Evolutionary conservation across 257 asterid genomes (phyloP), one percentile per base, ranked within the genome.

Genomic region (Coffea eugenioides): DNA sequence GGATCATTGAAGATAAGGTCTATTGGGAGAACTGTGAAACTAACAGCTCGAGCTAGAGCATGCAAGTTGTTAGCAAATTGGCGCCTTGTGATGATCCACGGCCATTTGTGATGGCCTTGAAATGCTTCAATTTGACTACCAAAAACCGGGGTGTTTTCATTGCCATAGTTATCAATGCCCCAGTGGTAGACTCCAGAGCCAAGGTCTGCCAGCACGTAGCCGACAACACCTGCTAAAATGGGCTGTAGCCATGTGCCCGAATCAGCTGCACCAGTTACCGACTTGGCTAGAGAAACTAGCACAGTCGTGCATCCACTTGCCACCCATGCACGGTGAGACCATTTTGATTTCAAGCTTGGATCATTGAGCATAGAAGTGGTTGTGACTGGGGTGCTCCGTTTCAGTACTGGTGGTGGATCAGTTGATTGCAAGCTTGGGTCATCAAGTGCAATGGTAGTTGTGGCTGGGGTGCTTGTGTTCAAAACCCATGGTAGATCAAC

Each of bases 121-220:
- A 92, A 92, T 0, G 89, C 97, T 4, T 90, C 98, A 3, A 93
- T 92, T 68, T 95, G 98, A 8, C 70, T 6, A 0, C 98, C 97
- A 46, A 92, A 88, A 1, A 93, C 77, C 0, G 96, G 99, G 0
- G 97, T 92, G 23, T 86, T 79, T 0, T 86, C 85, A 18, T 83
- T 79, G 21, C 99, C 99, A 76, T 93, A 95, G 84, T 95, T 95
- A 83, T 93, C 99, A 49, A 95, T 91, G 46, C 92, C 98, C 98
- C 98, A 93, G 76, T 95, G 98, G 86, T 93, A 95, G 66, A 92
- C 81, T 23, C 98, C 97, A 2, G 98, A 91, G 80, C 91, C 97
- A 20, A 95, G 89, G 59, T 95, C 98, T 0, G 97, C 89, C 4
- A 93, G 71, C 36, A 90, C 82, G 88, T 92, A 93, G 72, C 97